Evolutionary conservation across 345 rosid species (phyloP).

Genomic region (Rhizophora mangle): DNA sequence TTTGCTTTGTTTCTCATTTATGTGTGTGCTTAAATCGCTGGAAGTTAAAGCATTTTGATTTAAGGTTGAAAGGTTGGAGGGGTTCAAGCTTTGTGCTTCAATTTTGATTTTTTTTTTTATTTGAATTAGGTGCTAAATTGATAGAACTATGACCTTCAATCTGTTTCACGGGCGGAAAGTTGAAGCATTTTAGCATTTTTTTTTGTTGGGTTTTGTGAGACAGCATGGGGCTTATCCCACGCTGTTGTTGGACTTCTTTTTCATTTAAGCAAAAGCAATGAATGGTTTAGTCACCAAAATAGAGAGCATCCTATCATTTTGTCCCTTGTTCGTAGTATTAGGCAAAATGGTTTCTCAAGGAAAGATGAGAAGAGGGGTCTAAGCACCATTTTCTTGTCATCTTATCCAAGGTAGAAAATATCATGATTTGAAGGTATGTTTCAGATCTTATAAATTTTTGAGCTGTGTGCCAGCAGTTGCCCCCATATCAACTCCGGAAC

Average conservation of each 20-base stretch:
- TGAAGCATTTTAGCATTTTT: background rate
- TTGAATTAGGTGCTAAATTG: background rate
- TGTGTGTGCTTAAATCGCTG: background rate
- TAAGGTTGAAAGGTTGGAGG: too few species aligned
- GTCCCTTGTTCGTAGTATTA: background rate
- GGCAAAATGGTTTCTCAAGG: background rate
- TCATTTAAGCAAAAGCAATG: background rate
- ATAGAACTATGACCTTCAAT: background rate
- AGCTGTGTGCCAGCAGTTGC: constrained; percentile 70
- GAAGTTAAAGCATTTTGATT: background rate
- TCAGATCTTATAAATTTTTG: constrained; percentile 68
- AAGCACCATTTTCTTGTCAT: background rate
- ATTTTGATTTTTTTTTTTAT: background rate
- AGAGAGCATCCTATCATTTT: background rate
- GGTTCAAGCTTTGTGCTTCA: background rate
- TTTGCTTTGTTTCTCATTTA: background rate
- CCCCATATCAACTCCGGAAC: constrained; percentile 75
- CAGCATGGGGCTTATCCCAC: too few species aligned
- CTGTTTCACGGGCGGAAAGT: too few species aligned
- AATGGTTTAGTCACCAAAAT: background rate
- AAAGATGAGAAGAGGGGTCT: background rate
- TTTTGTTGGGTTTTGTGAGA: too few species aligned
- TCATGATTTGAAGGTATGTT: constrained; percentile 82
- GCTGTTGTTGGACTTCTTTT: background rate
- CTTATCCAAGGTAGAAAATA: constrained; percentile 8